Evolutionary conservation across 805 yeast genomes (phyloP), one percentile per base, ranked within the genome.

Genomic region (Monosporozyma solicola): DNA sequence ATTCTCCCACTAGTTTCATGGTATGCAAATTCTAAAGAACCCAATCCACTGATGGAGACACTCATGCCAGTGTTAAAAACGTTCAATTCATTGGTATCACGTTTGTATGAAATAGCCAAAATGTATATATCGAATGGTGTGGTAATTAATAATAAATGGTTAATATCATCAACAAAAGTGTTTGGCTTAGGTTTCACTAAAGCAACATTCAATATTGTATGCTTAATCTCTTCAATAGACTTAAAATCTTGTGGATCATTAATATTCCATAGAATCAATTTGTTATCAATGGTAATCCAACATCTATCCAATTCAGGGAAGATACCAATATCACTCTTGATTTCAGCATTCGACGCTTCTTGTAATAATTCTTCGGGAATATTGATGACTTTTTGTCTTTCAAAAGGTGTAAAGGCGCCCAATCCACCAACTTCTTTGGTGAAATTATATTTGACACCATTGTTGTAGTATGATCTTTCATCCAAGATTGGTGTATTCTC

Each of bases 261-360:
- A 63, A 84, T 82, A 66, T 90, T 85, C 98, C 98, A 94, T 25
- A 95, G 75, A 35, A 86, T 79, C 61, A 92, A 74, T 61, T 85
- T 85, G 65, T 85, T 84, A 63, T 89, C 97, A 33, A 84, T 80
- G 3, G 85, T 81, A 33, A 92, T 77, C 97, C 97, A 94, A 13
- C 91, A 82, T 54, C 95, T 80, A 56, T 81, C 79, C 32, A 94
- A 77, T 54, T 85, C 90, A 0, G 91, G 80, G 59, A 94, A 83
- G 27, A 90, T 71, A 13, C 99, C 99, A 82, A 87, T 83, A 54
- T 83, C 82, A 41, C 90, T 81, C 48, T 76, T 76, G 51, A 82
- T 77, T 61, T 85, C 83, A 5, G 87, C 77, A 49, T 78, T 76
- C 57, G 82, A 83, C 64, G 84, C 80, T 59, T 86, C 89, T 52